Evolutionary conservation across 2,329 filamentous ascomycete species (phyloP).

Genomic region (Calonectria naviculata): DNA sequence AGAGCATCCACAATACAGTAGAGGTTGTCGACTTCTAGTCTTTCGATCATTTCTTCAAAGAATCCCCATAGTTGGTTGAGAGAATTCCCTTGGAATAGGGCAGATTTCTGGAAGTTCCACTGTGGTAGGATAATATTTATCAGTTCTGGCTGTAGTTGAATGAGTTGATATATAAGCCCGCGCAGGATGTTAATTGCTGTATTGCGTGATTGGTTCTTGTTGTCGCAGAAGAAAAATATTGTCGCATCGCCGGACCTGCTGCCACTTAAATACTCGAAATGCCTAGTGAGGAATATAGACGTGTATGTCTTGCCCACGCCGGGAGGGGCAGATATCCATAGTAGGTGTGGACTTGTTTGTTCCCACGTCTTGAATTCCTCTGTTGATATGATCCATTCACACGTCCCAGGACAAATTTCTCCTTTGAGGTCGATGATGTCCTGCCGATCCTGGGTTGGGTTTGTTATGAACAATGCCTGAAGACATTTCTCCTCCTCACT

Average conservation of each 20-base stretch:
- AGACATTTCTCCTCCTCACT: not conserved
- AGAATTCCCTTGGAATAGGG: rapidly evolving
- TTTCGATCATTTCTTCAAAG: not conserved
- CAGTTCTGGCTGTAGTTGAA: rapidly evolving
- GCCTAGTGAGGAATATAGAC: slow-evolving; percentile 19
- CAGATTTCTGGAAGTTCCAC: not conserved
- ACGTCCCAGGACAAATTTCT: slow-evolving; percentile 16
- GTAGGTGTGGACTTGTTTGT: not conserved
- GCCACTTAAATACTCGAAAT: not conserved
- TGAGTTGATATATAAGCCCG: slow-evolving; percentile 2
- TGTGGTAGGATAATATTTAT: rapidly evolving
- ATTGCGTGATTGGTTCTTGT: slow-evolving; percentile 17
- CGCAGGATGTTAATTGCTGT: slow-evolving; percentile 15
- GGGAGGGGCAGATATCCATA: slow-evolving; percentile 25
- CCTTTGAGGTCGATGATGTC: slow-evolving; percentile 17
- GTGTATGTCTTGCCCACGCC: slow-evolving; percentile 24
- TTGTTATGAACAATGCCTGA: slow-evolving; percentile 14
- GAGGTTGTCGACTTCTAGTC: rapidly evolving
- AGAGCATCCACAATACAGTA: slow-evolving; percentile 18
- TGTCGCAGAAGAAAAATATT: slow-evolving; percentile 28
- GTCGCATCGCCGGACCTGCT: not conserved
- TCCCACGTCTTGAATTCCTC: slow-evolving; percentile 15
- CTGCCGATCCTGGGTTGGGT: slow-evolving; percentile 9
- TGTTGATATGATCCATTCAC: slow-evolving; percentile 20
- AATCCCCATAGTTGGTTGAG: slow-evolving; percentile 2